Evolutionary conservation across 352 stramenopile genomes (phyloP), one percentile per base, ranked within the genome.

Genomic region (Globisporangium rhizosaccharum): DNA sequence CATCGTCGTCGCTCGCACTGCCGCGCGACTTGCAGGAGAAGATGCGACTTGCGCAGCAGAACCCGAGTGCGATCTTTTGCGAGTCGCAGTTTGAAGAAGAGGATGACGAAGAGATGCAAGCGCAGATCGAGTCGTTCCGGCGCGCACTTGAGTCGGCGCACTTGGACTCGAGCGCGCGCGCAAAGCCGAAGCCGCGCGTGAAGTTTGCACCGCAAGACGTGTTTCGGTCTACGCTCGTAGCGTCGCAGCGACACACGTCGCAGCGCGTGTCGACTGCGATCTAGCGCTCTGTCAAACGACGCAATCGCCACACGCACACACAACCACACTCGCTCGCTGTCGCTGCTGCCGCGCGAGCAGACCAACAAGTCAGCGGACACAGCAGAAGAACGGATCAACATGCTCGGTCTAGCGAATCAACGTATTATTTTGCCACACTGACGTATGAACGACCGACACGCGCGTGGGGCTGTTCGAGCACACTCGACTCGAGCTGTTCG

Each of bases 71-170:
- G n/a, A 69, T 92, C 20, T 92, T 92, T 44, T 76, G 77, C 26
- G 82, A 92, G 53, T 90, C 82, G 9, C 71, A 89, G 56, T 92
- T 92, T 49, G 82, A 92, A 68, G 82, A 92, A 67, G 82, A 92
- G 36, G 82, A 92, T 37, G 82, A 92, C 54, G 76, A 89, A 61
- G 78, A 90, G 53, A 75, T 86, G 58, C 76, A 83, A 12, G 74
- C 89, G 53, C 69, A 89, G 67, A 75, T 92, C 51, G 83, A 89
- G 57, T 82, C 78, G 54, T 92, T 92, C 47, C 78, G 85, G 26
- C 64, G 76, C n/a, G 83, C 85, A 25, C 69, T 92, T 4, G 82
- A 92, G 62, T 89, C 80, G 15, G 82, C 80, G 15, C 82, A 92
- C 53, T 56, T 79, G 14, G 80, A 89, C 12, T 78, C 70, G 17